Base-by-base conservation (phyloP, 2,329 filamentous ascomycete species). In the Sporothrix curviconia region DNA sequence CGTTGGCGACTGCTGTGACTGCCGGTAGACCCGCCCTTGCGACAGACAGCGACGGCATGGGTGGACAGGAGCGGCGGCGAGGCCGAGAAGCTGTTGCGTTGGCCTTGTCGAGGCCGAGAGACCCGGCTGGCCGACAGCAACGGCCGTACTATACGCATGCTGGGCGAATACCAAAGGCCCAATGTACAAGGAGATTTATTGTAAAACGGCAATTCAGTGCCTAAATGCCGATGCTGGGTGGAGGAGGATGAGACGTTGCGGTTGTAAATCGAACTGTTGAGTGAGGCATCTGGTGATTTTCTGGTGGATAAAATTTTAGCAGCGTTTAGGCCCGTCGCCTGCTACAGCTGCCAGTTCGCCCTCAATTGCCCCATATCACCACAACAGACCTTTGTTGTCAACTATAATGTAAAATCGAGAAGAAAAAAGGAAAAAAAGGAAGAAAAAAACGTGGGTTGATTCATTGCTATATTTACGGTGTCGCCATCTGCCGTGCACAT, bases 31-130 rank as follows among this genome's bases (percentile, higher is more conserved):
- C 43, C 56, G 52, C 57, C 57, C 28, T 42, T 53, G 34, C 12
- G 61, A 56, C 4, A 58, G 51, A 42, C 56, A 56, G 24, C 61
- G 57, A 7, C 55, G 55, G 36, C 58, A 61, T 3, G 55, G 36
- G 28, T 17, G 11, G 32, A 22, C 12, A 39, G 49, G 3, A 37
- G 28, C 9, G 15, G 22, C 15, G 44, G 6, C 5, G 49, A 28
- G 44, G 28, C 47, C 15, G 43, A 14, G 17, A 14, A 24, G 34
- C 37, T 15, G 52, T n/a, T 47, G 7, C 7, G 42, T 44, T 39
- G 43, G 30, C 19, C 9, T 15, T 39, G 14, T n/a, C 32, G 43
- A 7, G 34, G n/a, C 43, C 36, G 42, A 11, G 30, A 56, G n/a
- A 36, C 50, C 14, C 36, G 50, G 14, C 9, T n/a, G 8, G 37